A percentile compares a stretch with the other conserved stretches of the same genome.
These are phyloP conservation scores for Gnomoniopsis sp. DNA, from an alignment of 2,329 filamentous ascomycete species.

Conservation along the genomic window DNA sequence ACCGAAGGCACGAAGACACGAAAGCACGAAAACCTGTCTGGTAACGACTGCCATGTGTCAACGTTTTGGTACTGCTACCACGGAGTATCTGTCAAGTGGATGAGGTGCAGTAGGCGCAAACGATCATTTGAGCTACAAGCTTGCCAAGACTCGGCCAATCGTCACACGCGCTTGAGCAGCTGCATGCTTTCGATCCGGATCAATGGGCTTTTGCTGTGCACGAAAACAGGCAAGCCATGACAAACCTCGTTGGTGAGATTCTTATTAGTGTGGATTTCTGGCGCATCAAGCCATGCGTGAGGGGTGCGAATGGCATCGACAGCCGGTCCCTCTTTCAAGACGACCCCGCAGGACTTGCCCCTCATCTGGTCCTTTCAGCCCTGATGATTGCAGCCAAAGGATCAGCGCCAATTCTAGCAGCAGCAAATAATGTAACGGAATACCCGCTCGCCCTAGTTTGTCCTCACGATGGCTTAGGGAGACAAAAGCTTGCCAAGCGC, in stretches of 20 bases:
- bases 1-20: not conserved
- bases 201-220: too few species aligned
- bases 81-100: not conserved
- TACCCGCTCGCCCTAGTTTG: too few species aligned
- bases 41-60: not conserved
- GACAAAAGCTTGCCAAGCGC: too few species aligned
- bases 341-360: not conserved
- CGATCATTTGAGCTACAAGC: too few species aligned
- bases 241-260: not conserved
- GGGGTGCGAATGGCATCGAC: conserved; percentile 1
- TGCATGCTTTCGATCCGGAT: not conserved
- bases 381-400: not conserved
- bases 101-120: too few species aligned
- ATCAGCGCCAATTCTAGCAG: not conserved
- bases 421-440: not conserved
- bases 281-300: not conserved
- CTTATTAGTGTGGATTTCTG: not conserved
- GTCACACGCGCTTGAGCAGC: not conserved
- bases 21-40: too few species aligned
- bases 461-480: too few species aligned
- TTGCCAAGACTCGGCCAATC: not conserved
- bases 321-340: not conserved
- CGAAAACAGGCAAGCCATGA: not conserved
- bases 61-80: too few species aligned
- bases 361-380: not conserved